Evolutionary conservation across 2,329 filamentous ascomycete genomes (phyloP), one percentile per base, ranked within the genome.

Genomic region (Phyllosticta capitalensis): DNA sequence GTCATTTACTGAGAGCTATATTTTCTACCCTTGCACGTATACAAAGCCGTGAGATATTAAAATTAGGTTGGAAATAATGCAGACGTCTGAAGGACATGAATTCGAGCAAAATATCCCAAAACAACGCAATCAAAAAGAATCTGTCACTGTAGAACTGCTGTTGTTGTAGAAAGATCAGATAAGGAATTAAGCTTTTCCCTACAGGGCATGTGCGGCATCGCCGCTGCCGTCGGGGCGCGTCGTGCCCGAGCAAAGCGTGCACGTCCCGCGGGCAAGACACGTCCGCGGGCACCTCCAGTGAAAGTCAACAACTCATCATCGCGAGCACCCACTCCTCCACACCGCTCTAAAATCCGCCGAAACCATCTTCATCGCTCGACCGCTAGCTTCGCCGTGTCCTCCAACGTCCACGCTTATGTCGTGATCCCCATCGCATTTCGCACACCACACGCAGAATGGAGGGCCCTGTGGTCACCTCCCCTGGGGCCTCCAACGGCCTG

Each of bases 401-500:
- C 45, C 28, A 22, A 10, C 21, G 21, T 26, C 22, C 14, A 33
- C 49, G 54, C 56, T 49, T 45, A 59, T 59, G 56, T 54, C 56
- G 48, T 59, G 56, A 59, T 10, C 56, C 56, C 24, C 52, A 19
- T 30, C 24, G 30, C 14, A 38, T 28, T 22, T 26, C 24, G 21
- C 52, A 33, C 38, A 52, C 38, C 53, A 22, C 24, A 49, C 56
- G 54, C 63, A 72, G 54, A 60, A 75, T 75, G 73, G 73, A 74
- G 69, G 72, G 69, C 68, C 73, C 73, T 64, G 65, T 74, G 68
- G 58, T 64, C 52, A 56, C 58, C 21, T 66, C 69, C 63, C 70
- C 71, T 68, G 71, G 70, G 67, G 70, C 69, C 64, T 63, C 69
- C 65, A 75, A 74, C 65, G 72, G 71, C 67, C 69, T 66, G 62